Evolutionary conservation across 495 filamentous ascomycete species (phyloP).

Genomic region (Podospora sp.): DNA sequence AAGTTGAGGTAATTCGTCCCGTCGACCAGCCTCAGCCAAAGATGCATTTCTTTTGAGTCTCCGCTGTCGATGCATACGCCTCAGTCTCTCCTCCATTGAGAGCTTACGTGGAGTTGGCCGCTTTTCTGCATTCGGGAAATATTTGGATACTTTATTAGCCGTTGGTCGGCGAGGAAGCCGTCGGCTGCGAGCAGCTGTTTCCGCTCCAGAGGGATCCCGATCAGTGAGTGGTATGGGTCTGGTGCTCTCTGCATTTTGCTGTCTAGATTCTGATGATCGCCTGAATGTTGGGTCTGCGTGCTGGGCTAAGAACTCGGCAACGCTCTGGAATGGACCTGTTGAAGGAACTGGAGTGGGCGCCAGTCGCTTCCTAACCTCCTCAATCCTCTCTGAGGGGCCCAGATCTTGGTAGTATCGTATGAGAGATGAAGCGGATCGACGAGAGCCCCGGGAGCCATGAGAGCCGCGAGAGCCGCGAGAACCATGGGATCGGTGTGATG

Average conservation of each 20-base stretch:
- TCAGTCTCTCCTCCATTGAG: background rate
- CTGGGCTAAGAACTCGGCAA: background rate
- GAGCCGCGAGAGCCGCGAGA: conserved; percentile 8
- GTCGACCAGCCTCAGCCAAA: background rate
- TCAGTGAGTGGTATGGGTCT: background rate
- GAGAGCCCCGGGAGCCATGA: conserved; percentile 1
- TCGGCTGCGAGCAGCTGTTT: background rate
- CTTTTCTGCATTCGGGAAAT: background rate
- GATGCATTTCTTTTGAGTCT: background rate
- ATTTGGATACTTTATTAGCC: background rate
- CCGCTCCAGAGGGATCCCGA: background rate
- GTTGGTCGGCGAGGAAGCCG: background rate
- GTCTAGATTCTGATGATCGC: background rate
- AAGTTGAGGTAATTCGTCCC: background rate
- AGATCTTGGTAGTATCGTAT: background rate
- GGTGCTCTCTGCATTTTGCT: background rate
- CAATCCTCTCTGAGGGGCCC: background rate
- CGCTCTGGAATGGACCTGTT: background rate
- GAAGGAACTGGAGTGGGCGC: background rate
- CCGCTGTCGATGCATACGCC: background rate
- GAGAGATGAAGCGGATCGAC: conserved; percentile 6
- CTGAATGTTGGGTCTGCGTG: background rate
- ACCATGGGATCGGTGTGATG: conserved; percentile 19
- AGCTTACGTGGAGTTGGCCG: background rate
- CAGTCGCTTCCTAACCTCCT: background rate